Evolutionary conservation across 192 early-diverging fungal genomes (phyloP), one percentile per base, ranked within the genome.

Genomic region (Allomyces arbusculus): DNA sequence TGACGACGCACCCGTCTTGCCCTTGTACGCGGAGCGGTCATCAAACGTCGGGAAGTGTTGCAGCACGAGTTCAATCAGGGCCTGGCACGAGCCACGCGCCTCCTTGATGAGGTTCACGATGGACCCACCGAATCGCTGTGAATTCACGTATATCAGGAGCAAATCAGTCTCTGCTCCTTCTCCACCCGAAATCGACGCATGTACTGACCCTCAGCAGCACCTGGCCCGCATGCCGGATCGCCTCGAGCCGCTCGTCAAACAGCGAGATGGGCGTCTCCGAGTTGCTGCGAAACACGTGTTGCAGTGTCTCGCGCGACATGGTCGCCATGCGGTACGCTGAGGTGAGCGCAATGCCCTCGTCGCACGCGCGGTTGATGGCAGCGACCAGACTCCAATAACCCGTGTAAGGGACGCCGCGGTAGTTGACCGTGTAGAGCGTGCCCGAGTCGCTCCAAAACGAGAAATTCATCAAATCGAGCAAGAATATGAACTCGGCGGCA

Each of bases 301-400:
- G 68, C 25, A 87, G 70, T 24, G 82, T 71, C 3, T 74, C 68
- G 12, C 71, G 69, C 0, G 74, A 63, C 12, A 78, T 68, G 9
- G 66, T 64, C 0, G 76, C 73, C 67, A 76, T 83, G 67, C 73
- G 84, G n/a, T 63, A n/a, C 0, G 89, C 76, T 23, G 77, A 71
- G 0, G 83, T 83, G 23, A 91, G 80, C 0, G 79, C 78, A 20
- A 84, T 74, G 1, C 83, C 84, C 58, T 82, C 80, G 16, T 44
- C 44, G 25, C n/a, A 7, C 16, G 20, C 11, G 10, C 86, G 72
- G 70, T 89, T 86, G 65, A 92, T 77, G 4, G 83, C 79, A 0
- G 90, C 90, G 40, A 85, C 86, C 43, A 92, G 70, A 0, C 87
- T 81, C 90, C 90, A 91, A 71, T 92, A 92, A 1, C 90, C 90